Evolutionary conservation across 495 filamentous ascomycete species (phyloP), one percentile per base, ranked within the genome.

Genomic region (Penicillium ucsense): DNA sequence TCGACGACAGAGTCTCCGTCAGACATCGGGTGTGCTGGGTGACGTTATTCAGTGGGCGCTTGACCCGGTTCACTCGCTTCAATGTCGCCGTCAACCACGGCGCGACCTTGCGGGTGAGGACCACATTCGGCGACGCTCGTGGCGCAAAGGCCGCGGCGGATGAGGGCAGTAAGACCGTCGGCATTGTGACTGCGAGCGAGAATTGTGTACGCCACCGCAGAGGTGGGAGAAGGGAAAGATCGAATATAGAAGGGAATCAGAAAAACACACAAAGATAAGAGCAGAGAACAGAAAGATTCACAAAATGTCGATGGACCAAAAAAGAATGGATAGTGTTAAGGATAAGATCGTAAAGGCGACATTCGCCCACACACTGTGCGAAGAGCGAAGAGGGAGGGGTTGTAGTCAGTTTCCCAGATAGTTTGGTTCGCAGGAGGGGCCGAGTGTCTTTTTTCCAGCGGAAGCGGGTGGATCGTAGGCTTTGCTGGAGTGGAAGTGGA

Each of bases 61-160:
- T 99, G 67, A 97, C 81, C 51, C 88, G 82, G 76, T 96, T 97
- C 70, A 95, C 89, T 64, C 92, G 83, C 75, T 99, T 99, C 56
- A 99, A 74, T 12, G 94, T 94, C 53, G 86, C 85, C 5, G 92
- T 99, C 67, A 99, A 78, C 91, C 94, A 99, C 46, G 90, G 88
- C 73, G 95, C 92, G 56, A 97, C 88, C 74, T 90, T 94, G 58
- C 82, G 84, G 57, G 84, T 88, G 55, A 99, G 75, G 54, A 99
- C 92, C 53, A 99, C 85, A 62, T 90, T 99, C 50, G 91, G 89
- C n/a, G 89, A 85, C 3, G 88, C 86, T 51, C 92, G 81, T 51
- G 94, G 90, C 54, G 94, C 92, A 74, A 97, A 99, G 55, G 92
- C 91, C 49, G 90, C 89, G 38, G 92, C 92, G 47, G 92, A 96